Evolutionary conservation across 2,329 filamentous ascomycete species (phyloP).

Genomic region (Metarhizium sp.): DNA sequence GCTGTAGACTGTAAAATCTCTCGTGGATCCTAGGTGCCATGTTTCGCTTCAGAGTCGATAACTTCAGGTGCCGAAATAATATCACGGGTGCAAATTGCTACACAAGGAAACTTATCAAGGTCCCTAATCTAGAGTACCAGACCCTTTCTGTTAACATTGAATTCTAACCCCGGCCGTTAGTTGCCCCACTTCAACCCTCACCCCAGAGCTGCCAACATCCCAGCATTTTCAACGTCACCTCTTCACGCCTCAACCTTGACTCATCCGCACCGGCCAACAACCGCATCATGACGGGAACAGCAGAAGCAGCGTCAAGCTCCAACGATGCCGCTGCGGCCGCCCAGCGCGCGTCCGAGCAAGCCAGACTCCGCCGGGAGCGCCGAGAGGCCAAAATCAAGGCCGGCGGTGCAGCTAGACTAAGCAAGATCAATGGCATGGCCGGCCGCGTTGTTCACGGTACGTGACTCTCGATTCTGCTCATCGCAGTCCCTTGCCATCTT

Average conservation of each 20-base stretch:
- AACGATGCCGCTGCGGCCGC: constrained; percentile 36
- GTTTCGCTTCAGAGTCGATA: no score
- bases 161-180: no score
- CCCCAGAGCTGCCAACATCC: neutral
- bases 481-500: neutral
- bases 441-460: constrained; percentile 26
- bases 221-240: constrained; percentile 6
- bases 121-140: no score
- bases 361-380: constrained; percentile 67
- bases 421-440: constrained; percentile 65
- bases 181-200: neutral
- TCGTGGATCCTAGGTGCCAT: no score
- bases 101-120: no score
- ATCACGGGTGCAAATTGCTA: no score
- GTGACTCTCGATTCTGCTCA: neutral
- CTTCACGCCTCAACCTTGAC: constrained; percentile 1
- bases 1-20: no score
- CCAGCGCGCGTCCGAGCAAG: constrained; percentile 51
- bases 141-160: no score
- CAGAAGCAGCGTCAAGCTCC: constrained; percentile 16
- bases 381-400: constrained; percentile 70
- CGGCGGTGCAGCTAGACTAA: constrained; percentile 59
- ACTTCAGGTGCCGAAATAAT: no score
- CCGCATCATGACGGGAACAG: constrained; percentile 29
- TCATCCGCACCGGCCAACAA: neutral